Percentiles rank a stretch among this genome's conserved stretches.
phyloP scores from a whole-genome alignment of 129 eudicot genomes.

The Pseudognaphalium luteoalbum region DNA sequence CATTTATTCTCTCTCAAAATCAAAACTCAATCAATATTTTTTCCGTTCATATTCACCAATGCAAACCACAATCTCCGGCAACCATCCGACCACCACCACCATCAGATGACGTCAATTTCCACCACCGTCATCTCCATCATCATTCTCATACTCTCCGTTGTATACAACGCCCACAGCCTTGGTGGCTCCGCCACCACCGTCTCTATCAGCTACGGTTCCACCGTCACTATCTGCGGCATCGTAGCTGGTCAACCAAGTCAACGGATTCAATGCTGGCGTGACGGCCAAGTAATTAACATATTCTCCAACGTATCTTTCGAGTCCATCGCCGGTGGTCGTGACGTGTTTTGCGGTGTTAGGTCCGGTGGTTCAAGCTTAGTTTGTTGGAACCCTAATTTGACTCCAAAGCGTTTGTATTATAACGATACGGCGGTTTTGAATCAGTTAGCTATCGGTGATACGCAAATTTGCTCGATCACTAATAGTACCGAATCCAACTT shows the following conservation, averaged over 20 bases:
- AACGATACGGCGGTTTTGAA: constrained; percentile 32
- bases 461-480: constrained; percentile 61
- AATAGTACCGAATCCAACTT: constrained; percentile 38
- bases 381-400: constrained; percentile 66
- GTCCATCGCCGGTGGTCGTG: constrained; percentile 78
- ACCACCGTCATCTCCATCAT: constrained; percentile 35
- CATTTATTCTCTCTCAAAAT: constrained; percentile 19
- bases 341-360: constrained; percentile 65
- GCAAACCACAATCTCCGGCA: constrained; percentile 35
- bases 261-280: constrained; percentile 60
- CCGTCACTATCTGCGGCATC: constrained; percentile 76
- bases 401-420: constrained; percentile 61
- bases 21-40: constrained; percentile 17
- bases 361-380: constrained; percentile 69
- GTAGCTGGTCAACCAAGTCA: constrained; percentile 54
- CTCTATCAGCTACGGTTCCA: constrained; percentile 66
- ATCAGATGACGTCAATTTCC: constrained; percentile 46
- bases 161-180: constrained; percentile 41
- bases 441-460: constrained; percentile 52
- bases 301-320: constrained; percentile 58
- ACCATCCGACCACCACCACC: constrained; percentile 19
- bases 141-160: constrained; percentile 20
- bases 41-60: constrained; percentile 37
- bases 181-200: constrained; percentile 76
- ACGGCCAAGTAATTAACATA: constrained; percentile 25